These are phyloP conservation scores for Actinidia arguta DNA, from an alignment of 179 eudicot genomes.

Conservation along the genomic window DNA sequence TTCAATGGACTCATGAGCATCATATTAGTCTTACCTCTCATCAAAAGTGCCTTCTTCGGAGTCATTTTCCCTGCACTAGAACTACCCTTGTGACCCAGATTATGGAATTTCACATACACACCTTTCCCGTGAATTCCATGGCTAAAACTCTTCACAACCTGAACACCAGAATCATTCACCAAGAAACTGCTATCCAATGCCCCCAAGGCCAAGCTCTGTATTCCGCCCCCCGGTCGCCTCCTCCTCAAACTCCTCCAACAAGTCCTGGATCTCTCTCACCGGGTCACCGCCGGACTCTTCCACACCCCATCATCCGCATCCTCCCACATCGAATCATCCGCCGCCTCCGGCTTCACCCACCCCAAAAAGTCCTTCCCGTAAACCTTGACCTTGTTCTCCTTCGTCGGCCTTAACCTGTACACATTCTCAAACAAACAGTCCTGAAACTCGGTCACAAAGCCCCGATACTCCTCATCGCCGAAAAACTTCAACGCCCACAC, in stretches of 20 bases:
- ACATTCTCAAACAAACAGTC: conserved; percentile 80
- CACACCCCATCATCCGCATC: conserved; percentile 64
- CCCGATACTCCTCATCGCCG: conserved; percentile 50
- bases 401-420: conserved; percentile 58
- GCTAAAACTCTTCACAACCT: conserved; percentile 92
- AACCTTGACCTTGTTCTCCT: conserved; percentile 67
- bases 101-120: conserved; percentile 77
- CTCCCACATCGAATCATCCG: conserved; percentile 95
- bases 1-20: conserved; percentile 82
- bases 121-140: conserved; percentile 99
- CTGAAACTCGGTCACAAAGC: conserved; percentile 59
- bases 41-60: conserved; percentile 82
- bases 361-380: conserved; percentile 90
- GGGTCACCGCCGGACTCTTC: conserved; percentile 38
- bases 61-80: conserved; percentile 40
- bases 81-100: conserved; percentile 27
- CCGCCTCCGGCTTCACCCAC: conserved; percentile 72
- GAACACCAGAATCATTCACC: conserved; percentile 76
- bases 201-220: conserved; percentile 93
- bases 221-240: conserved; percentile 64
- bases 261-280: conserved; percentile 49
- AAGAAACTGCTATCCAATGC: conserved; percentile 94
- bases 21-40: conserved; percentile 97
- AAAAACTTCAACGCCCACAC: conserved; percentile 85
- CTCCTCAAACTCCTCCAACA: conserved; percentile 89